Evolutionary conservation across 495 filamentous ascomycete genomes (phyloP).

Genomic region (Halenospora varia): DNA sequence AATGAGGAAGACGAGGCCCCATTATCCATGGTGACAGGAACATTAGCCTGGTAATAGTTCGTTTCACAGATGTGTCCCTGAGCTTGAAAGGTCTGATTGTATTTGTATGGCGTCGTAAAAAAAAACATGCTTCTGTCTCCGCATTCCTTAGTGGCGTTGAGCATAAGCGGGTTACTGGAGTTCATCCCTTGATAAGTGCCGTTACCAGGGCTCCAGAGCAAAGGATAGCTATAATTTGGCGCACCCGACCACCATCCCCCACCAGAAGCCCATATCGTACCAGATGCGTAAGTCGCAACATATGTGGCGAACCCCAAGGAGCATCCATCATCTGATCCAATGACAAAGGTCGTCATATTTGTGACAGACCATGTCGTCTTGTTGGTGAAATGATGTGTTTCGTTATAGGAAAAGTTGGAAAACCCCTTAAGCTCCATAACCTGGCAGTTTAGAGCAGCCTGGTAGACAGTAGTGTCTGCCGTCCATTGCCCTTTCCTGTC

Average conservation of each 20-base stretch:
- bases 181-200: background rate
- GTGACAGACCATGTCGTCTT: background rate
- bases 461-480: conserved; percentile 33
- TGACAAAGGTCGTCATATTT: conserved; percentile 2
- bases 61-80: conserved; percentile 24
- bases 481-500: conserved; percentile 25
- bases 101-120: conserved; percentile 2
- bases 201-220: background rate
- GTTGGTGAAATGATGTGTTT: background rate
- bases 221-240: conserved; percentile 19
- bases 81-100: conserved; percentile 4
- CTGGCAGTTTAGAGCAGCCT: conserved; percentile 26
- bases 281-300: background rate
- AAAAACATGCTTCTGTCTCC: conserved; percentile 17
- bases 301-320: background rate
- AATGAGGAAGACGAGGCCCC: conserved; percentile 21
- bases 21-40: conserved; percentile 22
- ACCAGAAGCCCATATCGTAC: background rate
- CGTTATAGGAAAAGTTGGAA: background rate
- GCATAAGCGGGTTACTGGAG: background rate
- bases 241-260: conserved; percentile 21
- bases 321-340: conserved; percentile 10
- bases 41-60: conserved; percentile 31
- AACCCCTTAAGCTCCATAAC: conserved; percentile 15
- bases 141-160: conserved; percentile 15